phyloP scores from a whole-genome alignment of 805 yeast species.

The Ogataea neopini region DNA sequence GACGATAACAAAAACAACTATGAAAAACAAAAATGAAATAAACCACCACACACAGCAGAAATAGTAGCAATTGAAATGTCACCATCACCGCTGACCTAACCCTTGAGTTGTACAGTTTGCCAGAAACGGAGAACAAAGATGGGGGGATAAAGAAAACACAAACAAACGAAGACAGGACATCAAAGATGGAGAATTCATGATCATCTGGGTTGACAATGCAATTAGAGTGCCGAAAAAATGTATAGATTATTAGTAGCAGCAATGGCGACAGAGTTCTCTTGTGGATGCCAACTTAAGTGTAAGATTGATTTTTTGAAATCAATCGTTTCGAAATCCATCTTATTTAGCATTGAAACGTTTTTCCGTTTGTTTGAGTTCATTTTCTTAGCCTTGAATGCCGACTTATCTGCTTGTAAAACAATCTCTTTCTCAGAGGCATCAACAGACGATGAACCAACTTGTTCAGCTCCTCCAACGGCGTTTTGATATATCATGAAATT shows the following conservation, averaged over 20 bases:
- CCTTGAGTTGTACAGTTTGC: constrained; percentile 5
- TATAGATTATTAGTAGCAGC: constrained; percentile 96
- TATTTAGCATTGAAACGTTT: constrained; percentile 47
- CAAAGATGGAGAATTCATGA: constrained; percentile 1
- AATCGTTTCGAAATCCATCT: constrained; percentile 74
- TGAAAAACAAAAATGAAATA: not conserved
- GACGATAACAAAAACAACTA: not conserved
- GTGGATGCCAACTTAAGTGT: constrained; percentile 98
- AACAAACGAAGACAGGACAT: constrained; percentile 1
- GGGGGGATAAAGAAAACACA: not conserved
- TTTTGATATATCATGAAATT: constrained; percentile 96
- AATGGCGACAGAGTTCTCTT: constrained; percentile 93
- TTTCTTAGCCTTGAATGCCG: constrained; percentile 86
- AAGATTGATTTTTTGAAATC: constrained; percentile 94
- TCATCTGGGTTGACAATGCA: constrained; percentile 1
- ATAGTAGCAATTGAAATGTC: not conserved
- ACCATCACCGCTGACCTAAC: not conserved
- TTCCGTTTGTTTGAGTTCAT: constrained; percentile 45
- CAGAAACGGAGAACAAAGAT: constrained; percentile 5
- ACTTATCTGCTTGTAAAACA: constrained; percentile 94
- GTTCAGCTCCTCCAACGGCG: constrained; percentile 43
- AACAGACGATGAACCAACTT: constrained; percentile 1
- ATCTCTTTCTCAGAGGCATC: constrained; percentile 55
- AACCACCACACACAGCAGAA: not conserved
- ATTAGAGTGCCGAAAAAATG: constrained; percentile 72